These are phyloP conservation scores for Cytospora leucostoma DNA, from an alignment of 2,329 filamentous ascomycete species.

Conservation along the genomic window DNA sequence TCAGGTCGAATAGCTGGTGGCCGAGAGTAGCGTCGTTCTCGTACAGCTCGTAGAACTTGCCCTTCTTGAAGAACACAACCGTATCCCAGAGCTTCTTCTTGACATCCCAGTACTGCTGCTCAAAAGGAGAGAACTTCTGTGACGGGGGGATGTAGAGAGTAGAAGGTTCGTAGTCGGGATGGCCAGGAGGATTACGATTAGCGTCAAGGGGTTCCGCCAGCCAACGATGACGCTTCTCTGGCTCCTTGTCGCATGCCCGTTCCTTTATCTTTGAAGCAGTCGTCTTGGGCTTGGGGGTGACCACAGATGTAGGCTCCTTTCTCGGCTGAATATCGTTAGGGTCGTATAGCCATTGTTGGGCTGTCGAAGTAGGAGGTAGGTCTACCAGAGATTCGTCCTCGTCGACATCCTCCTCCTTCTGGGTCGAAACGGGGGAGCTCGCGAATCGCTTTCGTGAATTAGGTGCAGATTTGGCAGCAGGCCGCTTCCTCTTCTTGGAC, in stretches of 20 bases:
- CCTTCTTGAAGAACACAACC: conserved; percentile 99
- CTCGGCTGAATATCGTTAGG: conserved; percentile 47
- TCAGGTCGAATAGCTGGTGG: conserved; percentile 94
- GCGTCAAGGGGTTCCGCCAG: conserved; percentile 83
- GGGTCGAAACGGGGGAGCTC: conserved; percentile 37
- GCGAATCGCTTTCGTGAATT: conserved; percentile 64
- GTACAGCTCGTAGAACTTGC: conserved; percentile 98
- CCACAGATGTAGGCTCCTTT: conserved; percentile 30
- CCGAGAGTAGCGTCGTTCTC: conserved; percentile 97
- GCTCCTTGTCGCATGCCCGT: conserved; percentile 80
- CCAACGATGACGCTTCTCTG: conserved; percentile 87
- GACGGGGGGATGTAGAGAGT: conserved; percentile 86
- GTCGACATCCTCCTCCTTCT: conserved; percentile 50
- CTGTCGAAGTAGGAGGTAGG: conserved; percentile 66
- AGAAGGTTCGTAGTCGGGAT: conserved; percentile 88
- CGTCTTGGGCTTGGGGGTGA: conserved; percentile 32
- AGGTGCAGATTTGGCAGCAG: conserved; percentile 47
- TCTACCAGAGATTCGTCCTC: conserved; percentile 59
- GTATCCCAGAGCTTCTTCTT: conserved; percentile 98
- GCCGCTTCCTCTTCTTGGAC: conserved; percentile 76
- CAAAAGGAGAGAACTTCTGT: conserved; percentile 88
- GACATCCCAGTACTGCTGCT: conserved; percentile 99
- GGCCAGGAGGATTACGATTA: conserved; percentile 73
- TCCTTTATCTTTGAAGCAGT: conserved; percentile 46
- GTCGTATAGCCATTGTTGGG: conserved; percentile 76